Conservation (phyloP, 306 rosid species). For the Ormosia semicastrata region DNA sequence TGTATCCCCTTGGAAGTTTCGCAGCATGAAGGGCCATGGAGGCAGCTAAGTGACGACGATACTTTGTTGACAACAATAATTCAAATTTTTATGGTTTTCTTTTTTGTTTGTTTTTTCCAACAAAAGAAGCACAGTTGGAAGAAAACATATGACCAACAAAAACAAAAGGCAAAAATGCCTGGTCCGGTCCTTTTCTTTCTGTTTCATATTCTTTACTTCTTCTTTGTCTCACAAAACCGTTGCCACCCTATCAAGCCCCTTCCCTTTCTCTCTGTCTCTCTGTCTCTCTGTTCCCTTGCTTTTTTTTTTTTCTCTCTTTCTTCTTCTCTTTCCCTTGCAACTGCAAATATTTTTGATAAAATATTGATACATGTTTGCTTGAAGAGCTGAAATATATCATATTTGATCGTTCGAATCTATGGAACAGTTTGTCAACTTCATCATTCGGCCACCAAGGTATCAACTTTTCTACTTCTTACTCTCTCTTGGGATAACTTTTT, state of each 20-base stretch:
- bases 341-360: background rate
- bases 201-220: conserved; percentile 27
- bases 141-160: conserved; percentile 29
- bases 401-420: conserved; percentile 41
- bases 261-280: background rate
- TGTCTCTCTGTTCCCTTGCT: background rate
- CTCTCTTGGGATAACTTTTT: background rate
- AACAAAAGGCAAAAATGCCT: conserved; percentile 7
- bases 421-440: conserved; percentile 51
- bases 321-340: conserved; percentile 5
- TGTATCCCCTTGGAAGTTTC: background rate
- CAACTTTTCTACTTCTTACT: conserved; percentile 3
- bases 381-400: conserved; percentile 22
- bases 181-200: conserved; percentile 30
- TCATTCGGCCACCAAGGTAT: conserved; percentile 53
- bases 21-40: background rate
- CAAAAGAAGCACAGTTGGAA: conserved; percentile 26
- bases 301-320: background rate
- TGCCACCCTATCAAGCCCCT: background rate
- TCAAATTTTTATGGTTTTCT: background rate
- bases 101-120: conserved; percentile 9
- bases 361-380: background rate
- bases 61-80: background rate
- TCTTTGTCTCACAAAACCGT: conserved; percentile 32
- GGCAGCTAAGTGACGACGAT: background rate